Evolutionary conservation across 2,329 filamentous ascomycete species (phyloP), one percentile per base, ranked within the genome.

Genomic region (Venturia oleaginea): DNA sequence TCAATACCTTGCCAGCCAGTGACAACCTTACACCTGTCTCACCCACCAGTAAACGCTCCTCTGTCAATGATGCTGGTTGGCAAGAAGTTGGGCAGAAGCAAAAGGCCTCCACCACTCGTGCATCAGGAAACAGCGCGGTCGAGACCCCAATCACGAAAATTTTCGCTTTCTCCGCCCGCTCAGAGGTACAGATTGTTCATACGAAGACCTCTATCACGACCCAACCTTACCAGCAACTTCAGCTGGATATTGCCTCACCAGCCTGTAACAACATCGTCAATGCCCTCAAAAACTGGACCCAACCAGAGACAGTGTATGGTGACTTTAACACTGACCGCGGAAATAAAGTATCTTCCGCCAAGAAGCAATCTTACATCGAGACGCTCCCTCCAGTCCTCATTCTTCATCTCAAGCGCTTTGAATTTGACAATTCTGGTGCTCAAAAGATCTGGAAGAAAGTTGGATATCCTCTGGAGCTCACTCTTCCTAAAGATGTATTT

Each of bases 391-490:
- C 92, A 0, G 90, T 97, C 4, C 83, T 99, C 15, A 96, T 97
- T 63, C 83, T 99, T 10, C 94, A 99, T 72, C 82, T 99, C 51
- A 99, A 99, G 79, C 91, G 94, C 55, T 99, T 99, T 81, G 91
- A 97, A 71, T 97, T 96, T 71, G 92, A 97, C 71, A 90, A 87
- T 67, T 85, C 88, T 65, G 90, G 88, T 55, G 92, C 92, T 0
- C 89, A 96, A 71, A 99, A 99, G 81, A 96, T 97, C 68, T 97
- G 93, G 91, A 99, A 97, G 80, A 96, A 93, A 79, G 83, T 99
- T 65, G 93, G 92, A 24, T 99, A 99, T 72, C 94, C 94, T 0
- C 80, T 99, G 34, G 92, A 97, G 71, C 82, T 99, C 61, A 93
- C 97, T 73, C 91, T 99, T 67, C 94, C 94, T 0, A 89, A 88